Evolutionary conservation across 257 asterid genomes (phyloP).

Genomic region (Cruciata laevipes): DNA sequence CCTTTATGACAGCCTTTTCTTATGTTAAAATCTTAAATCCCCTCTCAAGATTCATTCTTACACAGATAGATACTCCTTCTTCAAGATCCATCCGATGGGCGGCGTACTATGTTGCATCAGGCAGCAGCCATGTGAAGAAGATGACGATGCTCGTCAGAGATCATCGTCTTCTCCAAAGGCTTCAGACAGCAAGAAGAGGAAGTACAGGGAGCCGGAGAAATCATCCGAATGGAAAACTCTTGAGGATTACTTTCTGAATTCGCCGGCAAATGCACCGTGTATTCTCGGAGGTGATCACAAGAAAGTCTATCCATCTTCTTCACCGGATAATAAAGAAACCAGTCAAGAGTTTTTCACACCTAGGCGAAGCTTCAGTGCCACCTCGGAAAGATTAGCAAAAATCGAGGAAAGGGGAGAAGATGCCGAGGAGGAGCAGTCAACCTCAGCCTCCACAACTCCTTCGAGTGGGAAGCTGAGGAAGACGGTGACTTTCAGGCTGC

Average conservation of each 20-base stretch:
- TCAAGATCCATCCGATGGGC: conserved; percentile 13
- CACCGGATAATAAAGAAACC: conserved; percentile 1
- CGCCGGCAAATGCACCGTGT: conserved; percentile 6
- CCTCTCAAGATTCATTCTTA: conserved; percentile 1
- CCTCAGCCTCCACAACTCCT: background rate
- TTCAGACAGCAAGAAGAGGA: background rate
- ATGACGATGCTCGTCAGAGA: background rate
- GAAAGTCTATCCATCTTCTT: conserved; percentile 13
- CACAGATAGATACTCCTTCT: background rate
- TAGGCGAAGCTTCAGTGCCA: background rate
- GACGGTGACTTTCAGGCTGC: conserved; percentile 16
- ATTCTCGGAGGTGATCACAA: conserved; percentile 14
- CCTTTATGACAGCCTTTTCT: conserved; percentile 4
- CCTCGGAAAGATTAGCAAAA: background rate
- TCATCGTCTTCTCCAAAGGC: background rate
- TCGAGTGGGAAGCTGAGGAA: conserved; percentile 10
- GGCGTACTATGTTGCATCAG: conserved; percentile 14
- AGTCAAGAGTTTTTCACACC: conserved; percentile 7
- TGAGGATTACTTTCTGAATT: conserved; percentile 13
- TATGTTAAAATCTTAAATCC: background rate
- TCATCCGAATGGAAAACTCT: conserved; percentile 9
- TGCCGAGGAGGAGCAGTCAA: background rate
- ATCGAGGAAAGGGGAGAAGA: conserved; percentile 1
- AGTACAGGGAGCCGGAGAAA: background rate
- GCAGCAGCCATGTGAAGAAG: background rate